Evolutionary conservation across 225 moss, liverwort and hornwort genomes (phyloP), one percentile per base, ranked within the genome.

Genomic region (Polytrichum formosum): DNA sequence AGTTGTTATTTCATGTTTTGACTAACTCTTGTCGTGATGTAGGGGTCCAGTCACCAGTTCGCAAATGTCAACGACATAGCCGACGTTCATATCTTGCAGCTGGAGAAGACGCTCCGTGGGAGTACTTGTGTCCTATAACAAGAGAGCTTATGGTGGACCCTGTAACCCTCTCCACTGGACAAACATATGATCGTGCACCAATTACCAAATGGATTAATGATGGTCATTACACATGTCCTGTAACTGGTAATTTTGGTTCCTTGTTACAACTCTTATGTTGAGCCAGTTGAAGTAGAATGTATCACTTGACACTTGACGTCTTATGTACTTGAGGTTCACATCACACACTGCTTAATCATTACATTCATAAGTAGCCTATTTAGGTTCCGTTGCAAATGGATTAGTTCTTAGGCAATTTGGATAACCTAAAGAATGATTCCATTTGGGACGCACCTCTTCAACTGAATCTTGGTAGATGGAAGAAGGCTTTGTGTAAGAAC

Each of bases 101-200:
- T 56, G 81, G 67, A 55, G 81, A 78, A 63, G 81, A 87, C 69
- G 78, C 83, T 21, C 87, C 87, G 0, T 87, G 83, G 87, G 87
- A 87, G 61, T 84, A 83, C 60, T 72, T 87, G 76, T 87, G 87
- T 69, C 87, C 87, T 61, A 84, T 84, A 29, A 74, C 83, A 67
- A 81, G 87, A 66, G 80, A 87, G 62, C 71, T 84, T 17, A 87
- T 87, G 87, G 74, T 78, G 7, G 87, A 87, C 70, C 87, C 83
- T 23, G 78, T 87, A 53, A 74, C 83, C 60, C 29, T 84, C 55
- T 80, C 83, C 58, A 87, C 83, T 60, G 81, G 83, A 72, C 87
- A 87, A 76, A 87, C 87, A 2, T 87, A 87, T 54, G 87, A 87
- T 68, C 83, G 87, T 30, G 78, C 72, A 28, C 66, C 56, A 29